Evolutionary conservation across 1,284 basidiomycete species (phyloP).

Genomic region (Pascua sp.): DNA sequence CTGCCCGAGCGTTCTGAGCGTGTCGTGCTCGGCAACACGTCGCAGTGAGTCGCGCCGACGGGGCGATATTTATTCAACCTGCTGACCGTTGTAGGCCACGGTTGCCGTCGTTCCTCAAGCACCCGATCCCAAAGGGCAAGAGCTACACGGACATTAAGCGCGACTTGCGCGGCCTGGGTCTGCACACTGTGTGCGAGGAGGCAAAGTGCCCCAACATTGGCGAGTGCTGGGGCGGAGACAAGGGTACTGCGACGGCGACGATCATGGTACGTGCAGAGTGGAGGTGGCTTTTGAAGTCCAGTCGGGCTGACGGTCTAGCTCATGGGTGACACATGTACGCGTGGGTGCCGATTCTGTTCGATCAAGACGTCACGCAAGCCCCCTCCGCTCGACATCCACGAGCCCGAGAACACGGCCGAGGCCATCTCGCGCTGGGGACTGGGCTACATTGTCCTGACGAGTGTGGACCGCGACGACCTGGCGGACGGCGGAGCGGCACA

Average conservation of each 20-base stretch:
- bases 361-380: slow-evolving; percentile 90
- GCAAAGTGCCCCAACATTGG: slow-evolving; percentile 99
- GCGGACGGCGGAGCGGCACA: slow-evolving; percentile 88
- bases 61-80: slow-evolving; percentile 4
- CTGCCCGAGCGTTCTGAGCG: slow-evolving; percentile 53
- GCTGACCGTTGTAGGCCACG: slow-evolving; percentile 62
- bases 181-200: slow-evolving; percentile 98
- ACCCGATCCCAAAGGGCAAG: slow-evolving; percentile 81
- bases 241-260: slow-evolving; percentile 88
- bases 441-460: slow-evolving; percentile 96
- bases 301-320: slow-evolving; percentile 56
- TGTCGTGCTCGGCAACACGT: slow-evolving; percentile 73
- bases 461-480: slow-evolving; percentile 94
- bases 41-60: slow-evolving; percentile 56
- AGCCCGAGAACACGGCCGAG: slow-evolving; percentile 97
- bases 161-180: slow-evolving; percentile 81
- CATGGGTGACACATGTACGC: slow-evolving; percentile 99
- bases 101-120: slow-evolving; percentile 88
- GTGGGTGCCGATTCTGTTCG: slow-evolving; percentile 95
- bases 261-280: slow-evolving; percentile 73
- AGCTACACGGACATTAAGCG: slow-evolving; percentile 92
- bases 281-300: not conserved
- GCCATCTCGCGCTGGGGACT: slow-evolving; percentile 97
- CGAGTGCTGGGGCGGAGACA: slow-evolving; percentile 96
- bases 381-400: slow-evolving; percentile 88